A percentile compares a stretch with the other conserved stretches of the same genome.
Evolutionary conservation across 2,329 filamentous ascomycete genomes (phyloP).

Genomic region (Neopestalotiopsis rosae): DNA sequence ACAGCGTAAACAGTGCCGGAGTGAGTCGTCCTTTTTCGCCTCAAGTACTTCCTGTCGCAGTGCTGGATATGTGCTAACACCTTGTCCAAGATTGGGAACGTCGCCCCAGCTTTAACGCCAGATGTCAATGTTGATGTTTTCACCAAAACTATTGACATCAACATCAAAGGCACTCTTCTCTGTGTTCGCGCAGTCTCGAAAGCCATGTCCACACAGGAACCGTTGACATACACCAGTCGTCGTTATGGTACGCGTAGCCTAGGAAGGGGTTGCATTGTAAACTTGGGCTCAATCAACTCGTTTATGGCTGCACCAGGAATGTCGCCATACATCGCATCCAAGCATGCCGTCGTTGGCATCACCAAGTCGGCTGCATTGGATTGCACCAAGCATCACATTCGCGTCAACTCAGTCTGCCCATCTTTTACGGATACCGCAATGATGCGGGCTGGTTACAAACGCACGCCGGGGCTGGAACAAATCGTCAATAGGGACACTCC

Average conservation of each 20-base stretch:
- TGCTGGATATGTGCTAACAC: background rate
- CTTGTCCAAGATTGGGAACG: background rate
- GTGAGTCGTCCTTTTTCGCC: background rate
- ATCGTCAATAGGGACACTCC: background rate
- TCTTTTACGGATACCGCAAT: conserved; percentile 2
- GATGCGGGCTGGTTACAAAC: background rate
- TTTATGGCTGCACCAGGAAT: background rate
- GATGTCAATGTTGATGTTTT: background rate
- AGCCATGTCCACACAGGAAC: background rate
- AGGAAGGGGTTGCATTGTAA: background rate
- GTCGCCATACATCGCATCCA: background rate
- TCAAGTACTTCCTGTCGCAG: too few species aligned
- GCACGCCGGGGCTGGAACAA: background rate
- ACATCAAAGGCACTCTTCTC: background rate
- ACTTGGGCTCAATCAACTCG: background rate
- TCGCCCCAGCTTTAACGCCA: background rate
- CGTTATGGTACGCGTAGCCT: background rate
- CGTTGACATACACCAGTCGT: background rate
- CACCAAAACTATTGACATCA: background rate
- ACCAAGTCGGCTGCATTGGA: background rate
- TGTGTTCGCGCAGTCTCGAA: background rate
- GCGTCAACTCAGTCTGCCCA: conserved; percentile 2
- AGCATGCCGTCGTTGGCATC: background rate
- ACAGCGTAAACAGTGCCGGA: background rate
- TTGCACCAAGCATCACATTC: background rate